Conservation (phyloP, 495 filamentous ascomycete species). For the Parmelia sp. region DNA sequence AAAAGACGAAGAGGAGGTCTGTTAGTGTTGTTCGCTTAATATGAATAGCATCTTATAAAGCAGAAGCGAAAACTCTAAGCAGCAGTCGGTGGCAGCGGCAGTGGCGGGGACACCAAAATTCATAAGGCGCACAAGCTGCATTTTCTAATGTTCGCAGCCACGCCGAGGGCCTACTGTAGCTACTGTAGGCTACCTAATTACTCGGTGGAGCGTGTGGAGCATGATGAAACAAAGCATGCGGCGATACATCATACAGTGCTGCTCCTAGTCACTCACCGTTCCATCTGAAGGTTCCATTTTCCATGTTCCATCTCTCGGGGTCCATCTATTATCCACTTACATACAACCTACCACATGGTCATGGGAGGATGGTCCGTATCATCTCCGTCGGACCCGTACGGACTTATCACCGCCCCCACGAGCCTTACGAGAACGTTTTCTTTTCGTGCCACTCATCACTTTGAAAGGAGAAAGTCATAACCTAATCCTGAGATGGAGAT, state of each 20-base stretch:
- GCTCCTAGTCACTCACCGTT: too few species aligned
- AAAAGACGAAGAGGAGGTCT: neutral
- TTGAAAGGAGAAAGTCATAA: neutral
- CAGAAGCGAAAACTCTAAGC: neutral
- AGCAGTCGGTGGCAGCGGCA: neutral
- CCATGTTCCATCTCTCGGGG: neutral
- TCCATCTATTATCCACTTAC: too few species aligned
- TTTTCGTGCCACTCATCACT: neutral
- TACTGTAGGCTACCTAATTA: neutral
- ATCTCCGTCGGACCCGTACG: slow-evolving; percentile 16
- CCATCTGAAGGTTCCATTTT: too few species aligned
- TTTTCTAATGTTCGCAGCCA: slow-evolving; percentile 9
- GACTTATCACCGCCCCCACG: slow-evolving; percentile 1
- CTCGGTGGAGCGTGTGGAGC: neutral
- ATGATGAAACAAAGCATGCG: slow-evolving; percentile 11
- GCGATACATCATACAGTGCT: neutral
- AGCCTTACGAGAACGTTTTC: neutral
- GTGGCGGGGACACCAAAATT: neutral
- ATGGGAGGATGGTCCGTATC: slow-evolving; percentile 10
- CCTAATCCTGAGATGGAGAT: neutral
- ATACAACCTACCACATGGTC: neutral
- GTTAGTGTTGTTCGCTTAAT: slow-evolving; percentile 1
- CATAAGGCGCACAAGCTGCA: neutral
- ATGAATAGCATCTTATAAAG: slow-evolving; percentile 6
- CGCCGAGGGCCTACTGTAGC: slow-evolving; percentile 6